A percentile compares a stretch with the other conserved stretches of the same genome.
Conservation (phyloP, 1,284 basidiomycete genomes). For the Taiwanofungus camphoratus region DNA sequence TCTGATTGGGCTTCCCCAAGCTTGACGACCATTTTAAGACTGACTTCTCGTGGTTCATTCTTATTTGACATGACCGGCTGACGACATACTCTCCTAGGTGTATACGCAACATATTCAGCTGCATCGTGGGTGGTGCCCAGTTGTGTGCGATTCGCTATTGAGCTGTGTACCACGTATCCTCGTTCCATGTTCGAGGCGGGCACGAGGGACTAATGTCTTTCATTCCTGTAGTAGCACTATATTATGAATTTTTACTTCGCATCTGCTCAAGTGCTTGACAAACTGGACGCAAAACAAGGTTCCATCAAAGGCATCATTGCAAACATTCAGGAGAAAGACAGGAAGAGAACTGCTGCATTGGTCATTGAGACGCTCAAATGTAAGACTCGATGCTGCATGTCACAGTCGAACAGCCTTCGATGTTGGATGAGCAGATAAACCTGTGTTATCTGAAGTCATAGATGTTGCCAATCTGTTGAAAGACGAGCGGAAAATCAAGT, state of each 20-base stretch:
- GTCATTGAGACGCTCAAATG: slow-evolving; percentile 93
- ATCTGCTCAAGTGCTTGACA: slow-evolving; percentile 77
- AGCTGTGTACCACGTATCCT: slow-evolving; percentile 5
- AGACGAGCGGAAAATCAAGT: slow-evolving; percentile 71
- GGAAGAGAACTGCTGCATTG: slow-evolving; percentile 73
- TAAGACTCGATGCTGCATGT: slow-evolving; percentile 34
- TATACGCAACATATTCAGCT: slow-evolving; percentile 2
- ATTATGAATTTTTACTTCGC: slow-evolving; percentile 93
- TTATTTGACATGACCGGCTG: background rate
- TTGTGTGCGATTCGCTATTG: background rate
- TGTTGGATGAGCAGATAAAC: slow-evolving; percentile 49
- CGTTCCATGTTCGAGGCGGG: slow-evolving; percentile 5
- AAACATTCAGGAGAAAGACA: slow-evolving; percentile 66
- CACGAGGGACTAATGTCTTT: slow-evolving; percentile 12
- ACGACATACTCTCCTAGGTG: too few species aligned
- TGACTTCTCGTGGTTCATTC: slow-evolving; percentile 11
- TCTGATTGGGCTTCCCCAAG: slow-evolving; percentile 44
- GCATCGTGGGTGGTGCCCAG: background rate
- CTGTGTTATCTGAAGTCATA: slow-evolving; percentile 62
- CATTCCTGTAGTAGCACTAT: slow-evolving; percentile 26
- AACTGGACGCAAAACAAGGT: slow-evolving; percentile 79
- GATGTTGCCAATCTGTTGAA: slow-evolving; percentile 57
- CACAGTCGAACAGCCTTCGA: slow-evolving; percentile 1
- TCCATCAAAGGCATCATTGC: slow-evolving; percentile 79
- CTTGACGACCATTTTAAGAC: slow-evolving; percentile 23